Evolutionary conservation across 495 filamentous ascomycete genomes (phyloP).

Genomic region (Geopyxis carbonaria): DNA sequence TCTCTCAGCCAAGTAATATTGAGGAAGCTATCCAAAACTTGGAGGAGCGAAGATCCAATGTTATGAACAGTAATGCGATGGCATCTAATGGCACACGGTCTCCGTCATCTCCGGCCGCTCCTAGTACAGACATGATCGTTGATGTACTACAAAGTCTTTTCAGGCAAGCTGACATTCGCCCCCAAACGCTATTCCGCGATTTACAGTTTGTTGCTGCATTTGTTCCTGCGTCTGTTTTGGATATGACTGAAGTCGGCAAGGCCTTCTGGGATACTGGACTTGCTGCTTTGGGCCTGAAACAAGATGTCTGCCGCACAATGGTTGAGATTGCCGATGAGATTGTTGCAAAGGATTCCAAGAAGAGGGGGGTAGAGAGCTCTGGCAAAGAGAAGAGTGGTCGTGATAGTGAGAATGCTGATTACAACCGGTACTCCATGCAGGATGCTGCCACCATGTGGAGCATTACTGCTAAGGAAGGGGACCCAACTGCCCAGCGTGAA

Average conservation of each 20-base stretch:
- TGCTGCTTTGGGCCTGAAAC: constrained; percentile 73
- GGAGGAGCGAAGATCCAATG: constrained; percentile 47
- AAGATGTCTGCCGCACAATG: constrained; percentile 76
- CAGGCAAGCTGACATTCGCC: constrained; percentile 55
- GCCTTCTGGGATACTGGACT: constrained; percentile 90
- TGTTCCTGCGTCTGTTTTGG: constrained; percentile 60
- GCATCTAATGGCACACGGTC: constrained; percentile 27
- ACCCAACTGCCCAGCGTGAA: constrained; percentile 83
- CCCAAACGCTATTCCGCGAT: constrained; percentile 84
- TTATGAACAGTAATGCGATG: constrained; percentile 17
- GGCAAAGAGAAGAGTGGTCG: constrained; percentile 18
- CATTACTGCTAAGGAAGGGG: constrained; percentile 85
- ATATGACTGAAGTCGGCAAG: constrained; percentile 72
- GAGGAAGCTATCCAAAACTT: constrained; percentile 52
- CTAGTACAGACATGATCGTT: constrained; percentile 55
- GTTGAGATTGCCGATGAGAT: constrained; percentile 72
- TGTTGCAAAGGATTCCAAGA: constrained; percentile 38
- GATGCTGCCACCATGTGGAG: constrained; percentile 87
- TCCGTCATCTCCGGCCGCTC: constrained; percentile 31
- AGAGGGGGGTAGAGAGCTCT: constrained; percentile 24
- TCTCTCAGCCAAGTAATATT: constrained; percentile 30
- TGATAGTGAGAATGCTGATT: constrained; percentile 27
- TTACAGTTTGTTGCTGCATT: constrained; percentile 91
- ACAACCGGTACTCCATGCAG: constrained; percentile 43
- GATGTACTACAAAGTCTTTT: constrained; percentile 66